These are phyloP conservation scores for Boletellus deceptivus DNA, from an alignment of 1,284 basidiomycete species.

Conservation along the genomic window DNA sequence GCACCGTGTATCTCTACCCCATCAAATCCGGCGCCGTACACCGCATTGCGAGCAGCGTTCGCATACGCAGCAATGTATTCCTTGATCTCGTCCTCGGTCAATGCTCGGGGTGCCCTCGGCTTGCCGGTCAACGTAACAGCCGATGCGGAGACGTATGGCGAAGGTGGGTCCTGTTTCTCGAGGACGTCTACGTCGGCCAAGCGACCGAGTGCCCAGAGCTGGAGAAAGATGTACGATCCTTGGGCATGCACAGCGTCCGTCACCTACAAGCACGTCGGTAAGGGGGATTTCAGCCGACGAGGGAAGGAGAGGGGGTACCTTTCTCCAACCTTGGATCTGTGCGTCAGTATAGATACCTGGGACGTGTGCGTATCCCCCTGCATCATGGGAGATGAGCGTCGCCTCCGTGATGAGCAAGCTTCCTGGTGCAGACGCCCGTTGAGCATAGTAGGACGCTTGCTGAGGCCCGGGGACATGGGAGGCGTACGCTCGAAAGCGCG, in stretches of 20 bases:
- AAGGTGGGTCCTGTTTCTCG: conserved; percentile 24
- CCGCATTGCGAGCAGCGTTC: conserved; percentile 17
- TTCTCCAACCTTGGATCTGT: conserved; percentile 27
- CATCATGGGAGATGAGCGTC: not conserved
- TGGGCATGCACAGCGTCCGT: conserved; percentile 40
- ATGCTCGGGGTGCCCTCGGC: no score
- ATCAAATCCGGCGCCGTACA: conserved; percentile 1
- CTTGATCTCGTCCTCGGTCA: conserved; percentile 21
- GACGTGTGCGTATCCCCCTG: not conserved
- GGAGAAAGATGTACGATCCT: conserved; percentile 11
- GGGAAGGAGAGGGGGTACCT: not conserved
- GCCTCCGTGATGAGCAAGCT: conserved; percentile 4
- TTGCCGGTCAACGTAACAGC: conserved; percentile 35
- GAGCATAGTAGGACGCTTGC: conserved; percentile 22
- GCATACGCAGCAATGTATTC: conserved; percentile 17
- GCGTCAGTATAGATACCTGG: conserved; percentile 26
- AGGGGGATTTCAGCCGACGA: not conserved
- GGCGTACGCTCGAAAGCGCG: conserved; percentile 29
- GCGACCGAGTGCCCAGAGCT: conserved; percentile 43
- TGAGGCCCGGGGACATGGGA: conserved; percentile 17
- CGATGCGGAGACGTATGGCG: conserved; percentile 41
- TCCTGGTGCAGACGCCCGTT: not conserved
- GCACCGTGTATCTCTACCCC: conserved; percentile 18
- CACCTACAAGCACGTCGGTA: conserved; percentile 5
- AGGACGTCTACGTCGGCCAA: conserved; percentile 19